A percentile compares a stretch with the other conserved stretches of the same genome.
Evolutionary conservation across 768 basidiomycete species (phyloP).

Genomic region (Kwoniella pini): DNA sequence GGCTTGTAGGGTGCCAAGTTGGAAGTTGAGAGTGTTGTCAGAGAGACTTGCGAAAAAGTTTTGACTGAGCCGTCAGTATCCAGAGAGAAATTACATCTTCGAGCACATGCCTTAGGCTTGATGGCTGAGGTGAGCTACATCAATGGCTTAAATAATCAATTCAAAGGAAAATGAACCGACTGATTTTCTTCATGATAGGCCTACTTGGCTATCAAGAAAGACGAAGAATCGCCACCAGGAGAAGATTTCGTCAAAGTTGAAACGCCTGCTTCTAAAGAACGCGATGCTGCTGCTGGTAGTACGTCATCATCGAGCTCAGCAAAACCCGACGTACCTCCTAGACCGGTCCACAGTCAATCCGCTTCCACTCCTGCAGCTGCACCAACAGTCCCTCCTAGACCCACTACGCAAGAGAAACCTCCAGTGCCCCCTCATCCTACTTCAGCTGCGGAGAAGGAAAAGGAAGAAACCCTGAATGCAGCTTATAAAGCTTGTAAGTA

Average conservation of each 20-base stretch:
- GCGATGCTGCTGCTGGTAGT: slow-evolving; percentile 31
- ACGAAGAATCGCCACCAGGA: slow-evolving; percentile 31
- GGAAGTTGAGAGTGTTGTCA: slow-evolving; percentile 54
- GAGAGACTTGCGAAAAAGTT: slow-evolving; percentile 52
- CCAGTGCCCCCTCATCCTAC: not conserved
- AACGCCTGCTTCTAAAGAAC: slow-evolving; percentile 48
- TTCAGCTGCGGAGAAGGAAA: slow-evolving; percentile 8
- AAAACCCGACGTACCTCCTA: slow-evolving; percentile 4
- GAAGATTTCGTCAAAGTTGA: slow-evolving; percentile 53
- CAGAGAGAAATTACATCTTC: slow-evolving; percentile 48
- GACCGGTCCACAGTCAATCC: not conserved
- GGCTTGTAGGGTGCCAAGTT: slow-evolving; percentile 50
- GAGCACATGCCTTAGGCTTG: slow-evolving; percentile 49
- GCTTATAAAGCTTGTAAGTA: slow-evolving; percentile 29
- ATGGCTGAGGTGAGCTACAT: slow-evolving; percentile 52
- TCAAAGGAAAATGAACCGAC: too few species aligned
- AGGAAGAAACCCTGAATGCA: slow-evolving; percentile 23
- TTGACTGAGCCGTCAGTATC: slow-evolving; percentile 47
- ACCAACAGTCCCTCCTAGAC: slow-evolving; percentile 23
- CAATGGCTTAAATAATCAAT: not conserved
- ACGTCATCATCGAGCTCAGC: not conserved
- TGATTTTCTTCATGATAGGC: slow-evolving; percentile 35
- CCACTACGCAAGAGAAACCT: slow-evolving; percentile 19
- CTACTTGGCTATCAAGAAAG: slow-evolving; percentile 48
- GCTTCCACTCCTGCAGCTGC: not conserved